Evolutionary conservation across 1,284 basidiomycete genomes (phyloP).

Genomic region (Trametes sp.): DNA sequence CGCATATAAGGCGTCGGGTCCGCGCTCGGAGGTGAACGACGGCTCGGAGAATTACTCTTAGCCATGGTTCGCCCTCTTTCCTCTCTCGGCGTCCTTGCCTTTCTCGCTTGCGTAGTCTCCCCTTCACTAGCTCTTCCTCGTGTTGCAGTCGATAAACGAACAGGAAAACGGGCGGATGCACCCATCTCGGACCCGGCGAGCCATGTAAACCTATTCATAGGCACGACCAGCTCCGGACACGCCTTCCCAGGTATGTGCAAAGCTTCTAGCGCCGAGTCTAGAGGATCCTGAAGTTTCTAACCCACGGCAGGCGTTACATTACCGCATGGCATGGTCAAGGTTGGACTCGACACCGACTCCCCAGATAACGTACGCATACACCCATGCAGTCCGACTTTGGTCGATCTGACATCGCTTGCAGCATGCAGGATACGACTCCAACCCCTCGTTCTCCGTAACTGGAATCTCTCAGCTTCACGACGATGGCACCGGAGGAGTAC

Average conservation of each 20-base stretch:
- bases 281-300: no score
- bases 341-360: constrained; percentile 70
- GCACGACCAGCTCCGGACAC: constrained; percentile 17
- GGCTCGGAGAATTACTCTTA: background rate
- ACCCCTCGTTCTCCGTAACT: constrained; percentile 55
- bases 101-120: background rate
- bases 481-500: constrained; percentile 64
- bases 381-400: background rate
- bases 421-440: constrained; percentile 68
- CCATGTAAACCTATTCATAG: constrained; percentile 22
- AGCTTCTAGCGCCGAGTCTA: background rate
- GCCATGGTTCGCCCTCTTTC: background rate
- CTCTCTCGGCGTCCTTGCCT: background rate
- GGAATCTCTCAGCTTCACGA: constrained; percentile 72
- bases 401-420: constrained; percentile 32
- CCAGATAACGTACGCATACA: constrained; percentile 57
- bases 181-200: constrained; percentile 17
- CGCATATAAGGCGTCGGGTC: background rate
- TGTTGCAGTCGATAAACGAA: background rate
- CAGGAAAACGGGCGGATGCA: constrained; percentile 6
- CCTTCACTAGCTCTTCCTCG: background rate
- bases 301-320: constrained; percentile 67
- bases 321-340: constrained; percentile 72
- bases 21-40: background rate
- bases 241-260: constrained; percentile 12